Evolutionary conservation across 305 asterid species (phyloP), one percentile per base, ranked within the genome.

Genomic region (Solanum hybrid): DNA sequence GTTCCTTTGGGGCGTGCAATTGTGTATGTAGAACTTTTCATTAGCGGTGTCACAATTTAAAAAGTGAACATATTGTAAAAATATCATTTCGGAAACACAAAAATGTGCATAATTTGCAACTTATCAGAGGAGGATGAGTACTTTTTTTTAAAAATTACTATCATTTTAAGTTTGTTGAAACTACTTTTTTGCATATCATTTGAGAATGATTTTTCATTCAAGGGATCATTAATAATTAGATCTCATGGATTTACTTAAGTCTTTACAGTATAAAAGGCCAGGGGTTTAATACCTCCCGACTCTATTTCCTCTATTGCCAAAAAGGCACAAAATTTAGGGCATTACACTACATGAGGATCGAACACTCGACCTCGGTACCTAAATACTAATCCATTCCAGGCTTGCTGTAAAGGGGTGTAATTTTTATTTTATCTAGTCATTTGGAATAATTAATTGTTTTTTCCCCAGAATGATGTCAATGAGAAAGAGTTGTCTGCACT

Each of bases 401-500:
- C 22, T 73, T 1, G 78, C 20, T 28, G 35, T 73, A 73, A 73
- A 73, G 22, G 5, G 11, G 78, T 73, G 36, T 73, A 26, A 73
- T 73, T 28, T 73, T 73, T 73, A 73, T 73, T 73, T 71, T 71
- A 24, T 26, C 1, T 11, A 26, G 20, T 71, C 87, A 29, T 84
- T n/a, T 9, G 75, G 73, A 73, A 5, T 39, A 74, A 73, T 8
- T 28, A 26, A 33, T 42, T 42, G 13, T 31, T 76, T 88, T 71
- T 64, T 90, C 22, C 11, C 92, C 97, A 98, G 99, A 93, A 74
- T 57, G 99, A 95, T 51, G 97, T 94, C 90, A 95, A 92, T 22
- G 99, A 98, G 92, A 98, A 95, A 90, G 99, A 97, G 93, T 97
- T 98, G 89, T 92, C 96, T 89, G 99, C 99, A 28, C 94, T 97